Conservation (phyloP, 2,329 filamentous ascomycete species). For the Fusarium subtropicale region DNA sequence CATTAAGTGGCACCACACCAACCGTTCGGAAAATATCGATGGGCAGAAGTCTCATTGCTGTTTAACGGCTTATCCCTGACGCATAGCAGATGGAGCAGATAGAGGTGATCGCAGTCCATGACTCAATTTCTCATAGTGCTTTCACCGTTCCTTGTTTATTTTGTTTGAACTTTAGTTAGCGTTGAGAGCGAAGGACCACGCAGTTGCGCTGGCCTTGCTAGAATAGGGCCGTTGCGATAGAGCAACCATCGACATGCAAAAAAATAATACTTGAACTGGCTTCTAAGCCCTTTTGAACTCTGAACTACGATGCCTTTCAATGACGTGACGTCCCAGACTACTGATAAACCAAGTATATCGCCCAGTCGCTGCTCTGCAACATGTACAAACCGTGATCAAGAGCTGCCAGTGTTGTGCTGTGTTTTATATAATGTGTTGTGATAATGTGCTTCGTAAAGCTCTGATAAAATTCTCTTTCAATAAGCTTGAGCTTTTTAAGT, state of each 20-base stretch:
- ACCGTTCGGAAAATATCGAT: slow-evolving; percentile 24
- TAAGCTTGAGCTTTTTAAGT: neutral
- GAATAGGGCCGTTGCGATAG: slow-evolving; percentile 30
- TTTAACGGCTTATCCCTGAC: slow-evolving; percentile 23
- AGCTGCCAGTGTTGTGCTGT: neutral
- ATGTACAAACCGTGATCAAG: neutral
- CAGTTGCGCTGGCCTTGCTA: slow-evolving; percentile 4
- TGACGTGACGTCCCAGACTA: neutral
- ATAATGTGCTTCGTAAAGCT: neutral
- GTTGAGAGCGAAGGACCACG: slow-evolving; percentile 15
- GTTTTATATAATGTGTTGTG: neutral
- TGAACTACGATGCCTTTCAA: neutral
- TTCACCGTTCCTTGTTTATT: slow-evolving; percentile 18
- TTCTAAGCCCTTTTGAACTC: slow-evolving; percentile 19
- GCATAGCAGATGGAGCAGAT: neutral
- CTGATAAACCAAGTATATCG: neutral
- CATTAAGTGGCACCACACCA: slow-evolving; percentile 11
- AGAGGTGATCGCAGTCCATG: slow-evolving; percentile 5
- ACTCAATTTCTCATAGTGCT: slow-evolving; percentile 5
- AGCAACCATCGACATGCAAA: slow-evolving; percentile 32
- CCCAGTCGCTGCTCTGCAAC: neutral
- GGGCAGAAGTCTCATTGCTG: slow-evolving; percentile 22
- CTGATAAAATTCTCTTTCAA: neutral
- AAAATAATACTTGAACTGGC: slow-evolving; percentile 34
- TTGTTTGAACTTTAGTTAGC: slow-evolving; percentile 27